These are phyloP conservation scores for Diaporthe caulivora DNA, from an alignment of 2,329 filamentous ascomycete genomes.

Conservation along the genomic window DNA sequence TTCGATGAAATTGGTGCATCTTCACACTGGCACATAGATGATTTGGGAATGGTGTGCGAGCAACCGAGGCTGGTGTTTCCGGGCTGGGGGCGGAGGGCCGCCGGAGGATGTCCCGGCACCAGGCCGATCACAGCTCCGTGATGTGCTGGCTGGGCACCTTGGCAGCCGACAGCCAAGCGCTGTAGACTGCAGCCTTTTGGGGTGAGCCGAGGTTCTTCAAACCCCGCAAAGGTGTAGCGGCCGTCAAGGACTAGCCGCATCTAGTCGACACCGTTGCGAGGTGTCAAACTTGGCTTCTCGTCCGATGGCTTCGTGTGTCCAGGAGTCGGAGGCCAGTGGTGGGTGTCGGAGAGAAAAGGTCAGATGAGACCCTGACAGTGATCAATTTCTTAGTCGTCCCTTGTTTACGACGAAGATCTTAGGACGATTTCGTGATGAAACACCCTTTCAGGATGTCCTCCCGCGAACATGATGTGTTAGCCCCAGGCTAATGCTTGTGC, in stretches of 20 bases:
- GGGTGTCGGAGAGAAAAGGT: slow-evolving; percentile 23
- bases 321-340: slow-evolving; percentile 4
- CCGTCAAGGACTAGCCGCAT: no score
- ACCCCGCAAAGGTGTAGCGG: neutral
- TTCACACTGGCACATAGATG: neutral
- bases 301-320: neutral
- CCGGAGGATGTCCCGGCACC: neutral
- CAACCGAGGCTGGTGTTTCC: neutral
- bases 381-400: neutral
- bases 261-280: slow-evolving; percentile 1
- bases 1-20: neutral
- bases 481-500: slow-evolving; percentile 10
- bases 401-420: slow-evolving; percentile 7
- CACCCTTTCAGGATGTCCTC: neutral
- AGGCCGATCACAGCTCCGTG: neutral
- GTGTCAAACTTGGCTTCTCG: slow-evolving; percentile 10
- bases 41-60: neutral
- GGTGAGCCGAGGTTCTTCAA: neutral
- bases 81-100: neutral
- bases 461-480: slow-evolving; percentile 5
- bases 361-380: slow-evolving; percentile 26
- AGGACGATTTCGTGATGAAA: slow-evolving; percentile 24
- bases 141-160: neutral
- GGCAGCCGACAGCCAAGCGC: neutral
- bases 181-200: neutral